phyloP scores from a whole-genome alignment of 2,329 filamentous ascomycete genomes.

The Thelonectria olida region DNA sequence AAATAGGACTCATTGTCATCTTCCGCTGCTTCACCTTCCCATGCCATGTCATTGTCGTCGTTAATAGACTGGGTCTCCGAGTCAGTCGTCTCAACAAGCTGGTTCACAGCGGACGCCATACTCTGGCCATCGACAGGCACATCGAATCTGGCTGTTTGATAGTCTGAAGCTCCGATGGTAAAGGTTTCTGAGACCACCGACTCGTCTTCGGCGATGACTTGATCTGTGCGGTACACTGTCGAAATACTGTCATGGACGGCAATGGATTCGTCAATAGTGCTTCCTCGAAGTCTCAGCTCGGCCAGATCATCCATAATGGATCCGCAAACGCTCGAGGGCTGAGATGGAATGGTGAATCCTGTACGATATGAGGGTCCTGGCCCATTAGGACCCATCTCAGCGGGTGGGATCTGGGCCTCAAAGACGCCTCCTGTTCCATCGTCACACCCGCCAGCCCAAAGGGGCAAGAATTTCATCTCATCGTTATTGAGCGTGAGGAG shows the following conservation, averaged over 20 bases:
- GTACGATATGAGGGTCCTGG: constrained; percentile 60
- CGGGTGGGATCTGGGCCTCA: constrained; percentile 50
- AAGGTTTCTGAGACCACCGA: constrained; percentile 50
- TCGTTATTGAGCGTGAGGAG: constrained; percentile 62
- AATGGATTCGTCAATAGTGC: constrained; percentile 47
- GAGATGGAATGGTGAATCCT: constrained; percentile 49
- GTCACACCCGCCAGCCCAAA: constrained; percentile 69
- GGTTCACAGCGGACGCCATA: constrained; percentile 35
- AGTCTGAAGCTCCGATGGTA: constrained; percentile 42
- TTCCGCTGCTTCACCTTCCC: constrained; percentile 11
- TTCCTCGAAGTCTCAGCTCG: constrained; percentile 45
- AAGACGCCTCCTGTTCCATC: constrained; percentile 63
- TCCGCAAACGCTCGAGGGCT: constrained; percentile 44
- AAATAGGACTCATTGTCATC: constrained; percentile 16
- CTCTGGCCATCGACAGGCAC: constrained; percentile 44
- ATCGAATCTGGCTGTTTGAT: constrained; percentile 46
- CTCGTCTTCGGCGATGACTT: constrained; percentile 46
- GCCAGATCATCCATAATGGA: constrained; percentile 49
- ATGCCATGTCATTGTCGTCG: constrained; percentile 14
- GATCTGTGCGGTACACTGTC: constrained; percentile 44
- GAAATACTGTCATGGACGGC: constrained; percentile 52
- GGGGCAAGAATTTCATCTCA: constrained; percentile 70
- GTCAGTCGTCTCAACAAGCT: constrained; percentile 35
- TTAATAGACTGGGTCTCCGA: constrained; percentile 20
- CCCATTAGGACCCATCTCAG: constrained; percentile 55